Evolutionary conservation across 1,284 basidiomycete genomes (phyloP).

Genomic region (Cutaneotrichosporon daszewskae): DNA sequence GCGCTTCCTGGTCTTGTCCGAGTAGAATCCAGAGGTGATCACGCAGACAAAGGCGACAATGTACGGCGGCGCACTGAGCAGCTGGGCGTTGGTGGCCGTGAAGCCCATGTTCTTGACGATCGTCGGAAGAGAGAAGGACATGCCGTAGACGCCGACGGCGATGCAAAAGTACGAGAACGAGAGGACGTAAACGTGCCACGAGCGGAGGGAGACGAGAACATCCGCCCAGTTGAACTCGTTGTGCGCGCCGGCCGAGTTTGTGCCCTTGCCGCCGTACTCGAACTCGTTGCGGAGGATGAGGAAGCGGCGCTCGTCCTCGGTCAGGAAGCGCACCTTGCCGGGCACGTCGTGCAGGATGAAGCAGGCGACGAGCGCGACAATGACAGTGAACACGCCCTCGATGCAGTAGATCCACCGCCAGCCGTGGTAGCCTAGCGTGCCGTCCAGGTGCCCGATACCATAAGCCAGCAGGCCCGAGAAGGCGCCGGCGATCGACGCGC

Average conservation of each 20-base stretch:
- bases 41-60: conserved; percentile 21
- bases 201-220: conserved; percentile 13
- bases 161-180: too few relatives aligned
- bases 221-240: conserved; percentile 16
- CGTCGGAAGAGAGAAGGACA: conserved; percentile 22
- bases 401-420: conserved; percentile 30
- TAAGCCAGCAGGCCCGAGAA: conserved; percentile 33
- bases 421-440: conserved; percentile 20
- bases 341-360: conserved; percentile 11
- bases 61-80: conserved; percentile 26
- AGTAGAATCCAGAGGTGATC: conserved; percentile 12
- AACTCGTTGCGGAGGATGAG: too few relatives aligned
- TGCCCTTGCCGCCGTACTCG: conserved; percentile 10
- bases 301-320: conserved; percentile 9
- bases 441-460: conserved; percentile 30
- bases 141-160: conserved; percentile 17
- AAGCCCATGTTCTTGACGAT: conserved; percentile 26
- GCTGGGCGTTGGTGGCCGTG: conserved; percentile 23
- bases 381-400: conserved; percentile 7
- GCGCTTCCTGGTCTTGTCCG: conserved; percentile 13
- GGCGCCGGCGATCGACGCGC: conserved; percentile 32
- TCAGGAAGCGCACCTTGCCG: conserved; percentile 2
- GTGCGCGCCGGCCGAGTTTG: conserved; percentile 7
- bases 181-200: too few relatives aligned
- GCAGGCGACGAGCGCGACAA: conserved; percentile 1